These are phyloP conservation scores for Piloderma croceum DNA, from an alignment of 768 basidiomycete genomes.

Conservation along the genomic window DNA sequence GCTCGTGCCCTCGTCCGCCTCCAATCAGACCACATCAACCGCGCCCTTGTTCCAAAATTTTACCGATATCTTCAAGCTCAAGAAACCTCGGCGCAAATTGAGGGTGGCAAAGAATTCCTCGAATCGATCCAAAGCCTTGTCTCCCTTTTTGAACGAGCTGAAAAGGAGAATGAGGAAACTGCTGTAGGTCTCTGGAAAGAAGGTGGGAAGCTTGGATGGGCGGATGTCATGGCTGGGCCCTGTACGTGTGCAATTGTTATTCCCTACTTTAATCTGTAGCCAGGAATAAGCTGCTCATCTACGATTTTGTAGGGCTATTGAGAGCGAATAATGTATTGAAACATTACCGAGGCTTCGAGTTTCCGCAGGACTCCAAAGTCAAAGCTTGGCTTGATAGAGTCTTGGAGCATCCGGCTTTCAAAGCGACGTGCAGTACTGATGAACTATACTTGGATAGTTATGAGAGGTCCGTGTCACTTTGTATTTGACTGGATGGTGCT, in stretches of 20 bases:
- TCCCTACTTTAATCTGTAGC: slow-evolving; percentile 8
- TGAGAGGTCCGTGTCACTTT: slow-evolving; percentile 42
- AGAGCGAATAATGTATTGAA: slow-evolving; percentile 57
- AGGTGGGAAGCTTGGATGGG: slow-evolving; percentile 52
- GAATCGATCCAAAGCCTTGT: slow-evolving; percentile 47
- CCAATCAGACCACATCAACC: slow-evolving; percentile 63
- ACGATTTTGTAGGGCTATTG: slow-evolving; percentile 53
- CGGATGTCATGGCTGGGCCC: slow-evolving; percentile 65
- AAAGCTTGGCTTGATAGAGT: slow-evolving; percentile 48
- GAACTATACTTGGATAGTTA: slow-evolving; percentile 67
- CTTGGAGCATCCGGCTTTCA: slow-evolving; percentile 58
- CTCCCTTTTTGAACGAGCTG: slow-evolving; percentile 50
- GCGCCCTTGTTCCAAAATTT: slow-evolving; percentile 61
- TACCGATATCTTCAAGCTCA: slow-evolving; percentile 74
- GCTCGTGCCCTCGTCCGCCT: slow-evolving; percentile 62
- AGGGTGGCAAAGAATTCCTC: slow-evolving; percentile 48
- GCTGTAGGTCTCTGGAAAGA: slow-evolving; percentile 57
- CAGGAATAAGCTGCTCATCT: background rate
- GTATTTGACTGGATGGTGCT: background rate
- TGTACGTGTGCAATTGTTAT: no score
- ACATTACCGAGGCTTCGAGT: slow-evolving; percentile 61
- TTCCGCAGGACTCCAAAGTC: slow-evolving; percentile 46
- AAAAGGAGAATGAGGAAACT: slow-evolving; percentile 35
- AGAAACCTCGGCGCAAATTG: slow-evolving; percentile 45
- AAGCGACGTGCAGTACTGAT: slow-evolving; percentile 61